Base-by-base conservation (phyloP, 805 yeast species). In the Phaffomyces thermotolerans region DNA sequence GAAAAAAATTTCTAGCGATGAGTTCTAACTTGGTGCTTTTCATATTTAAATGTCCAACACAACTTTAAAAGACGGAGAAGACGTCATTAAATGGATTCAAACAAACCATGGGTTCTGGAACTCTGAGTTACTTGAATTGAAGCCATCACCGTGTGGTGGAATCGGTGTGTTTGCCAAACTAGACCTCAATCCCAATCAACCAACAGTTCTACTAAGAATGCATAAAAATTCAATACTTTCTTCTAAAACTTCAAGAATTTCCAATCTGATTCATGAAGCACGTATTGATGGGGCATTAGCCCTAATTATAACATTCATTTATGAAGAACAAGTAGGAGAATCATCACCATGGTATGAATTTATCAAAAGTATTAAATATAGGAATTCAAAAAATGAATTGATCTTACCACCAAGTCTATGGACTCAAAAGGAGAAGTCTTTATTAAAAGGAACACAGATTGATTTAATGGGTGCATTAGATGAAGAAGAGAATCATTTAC, bases 321-420 rank as follows among this genome's bases (percentile, higher is more conserved):
- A 85, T 56, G 98, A 91, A 58, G 61, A 69, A 43, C 64, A 76
- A 4, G 64, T 72, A 37, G 77, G 76, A 3, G 65, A 68, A n/a
- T 52, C 59, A 4, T 83, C 95, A n/a, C 96, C 95, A 6, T 91
- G 97, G 97, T 68, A 47, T 47, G 68, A 66, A 4, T 91, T 83
- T 58, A 66, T 90, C 37, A 61, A 67, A 24, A 69, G 83, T 17
- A 73, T 87, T 24, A 48, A 53, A 15, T 57, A 57, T 37, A 53
- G 58, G 4, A 56, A 63, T 4, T 54, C 60, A 4, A 50, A 60
- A 6, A 59, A 60, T 7, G 51, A 59, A 2, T 51, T 69, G 13
- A 61, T 66, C 8, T 44, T 71, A 4, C 90, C 95, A 0, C 78
- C 90, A 2, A 69, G 81, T 44, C 66, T 81, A 30, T 87, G 95